Conservation (phyloP, 257 asterid species). For the Verbascum thapsus region DNA sequence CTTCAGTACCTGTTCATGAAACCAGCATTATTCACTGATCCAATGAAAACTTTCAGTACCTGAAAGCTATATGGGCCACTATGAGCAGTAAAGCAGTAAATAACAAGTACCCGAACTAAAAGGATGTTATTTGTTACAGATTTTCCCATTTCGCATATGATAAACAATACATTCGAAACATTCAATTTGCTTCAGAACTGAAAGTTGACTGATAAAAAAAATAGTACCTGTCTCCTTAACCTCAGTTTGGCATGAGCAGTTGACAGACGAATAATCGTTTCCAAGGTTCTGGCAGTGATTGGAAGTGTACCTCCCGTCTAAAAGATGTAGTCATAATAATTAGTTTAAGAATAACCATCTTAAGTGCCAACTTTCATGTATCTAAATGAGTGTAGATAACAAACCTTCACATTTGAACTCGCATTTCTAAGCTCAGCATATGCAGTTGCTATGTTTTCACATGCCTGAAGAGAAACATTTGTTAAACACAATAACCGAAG, state of each 20-base stretch:
- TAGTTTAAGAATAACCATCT: constrained; percentile 19
- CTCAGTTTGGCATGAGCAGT: constrained; percentile 97
- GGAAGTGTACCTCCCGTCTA: constrained; percentile 98
- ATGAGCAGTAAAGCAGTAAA: no score
- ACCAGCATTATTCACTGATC: constrained; percentile 15
- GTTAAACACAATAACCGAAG: constrained; percentile 26
- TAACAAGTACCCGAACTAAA: no score
- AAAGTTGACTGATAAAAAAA: constrained; percentile 11
- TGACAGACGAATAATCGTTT: constrained; percentile 89
- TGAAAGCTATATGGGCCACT: no score
- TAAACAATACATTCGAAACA: neutral
- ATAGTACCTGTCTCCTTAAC: constrained; percentile 78
- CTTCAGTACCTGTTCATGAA: constrained; percentile 63
- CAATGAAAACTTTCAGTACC: neutral
- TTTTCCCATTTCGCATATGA: neutral
- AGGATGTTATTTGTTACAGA: neutral
- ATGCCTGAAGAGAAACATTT: constrained; percentile 59
- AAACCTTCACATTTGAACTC: constrained; percentile 81
- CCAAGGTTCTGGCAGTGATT: constrained; percentile 95
- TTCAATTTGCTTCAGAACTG: constrained; percentile 2
- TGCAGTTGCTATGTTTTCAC: constrained; percentile 87
- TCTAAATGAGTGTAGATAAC: constrained; percentile 26
- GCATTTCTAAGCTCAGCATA: constrained; percentile 93
- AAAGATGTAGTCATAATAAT: constrained; percentile 7
- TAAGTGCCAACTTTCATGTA: constrained; percentile 13